Percentiles rank a stretch among this genome's conserved stretches.
Evolutionary conservation across 345 rosid genomes (phyloP).

Genomic region (Eucalyptus pauciflora): DNA sequence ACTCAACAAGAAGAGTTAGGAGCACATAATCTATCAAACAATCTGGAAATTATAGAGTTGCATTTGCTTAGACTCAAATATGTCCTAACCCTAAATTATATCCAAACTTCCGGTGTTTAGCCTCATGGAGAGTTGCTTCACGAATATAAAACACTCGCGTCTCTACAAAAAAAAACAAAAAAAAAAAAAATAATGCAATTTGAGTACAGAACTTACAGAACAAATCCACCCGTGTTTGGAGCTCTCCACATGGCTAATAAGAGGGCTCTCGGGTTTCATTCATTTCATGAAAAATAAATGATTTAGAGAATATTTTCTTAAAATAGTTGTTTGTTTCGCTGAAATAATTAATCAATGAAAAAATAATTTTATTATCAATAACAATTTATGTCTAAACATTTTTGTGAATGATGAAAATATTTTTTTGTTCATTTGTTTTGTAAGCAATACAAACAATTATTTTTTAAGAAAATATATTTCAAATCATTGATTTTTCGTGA

Average conservation of each 20-base stretch:
- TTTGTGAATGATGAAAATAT: background rate
- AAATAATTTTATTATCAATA: background rate
- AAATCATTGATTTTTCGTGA: rapidly evolving
- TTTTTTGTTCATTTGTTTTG: background rate
- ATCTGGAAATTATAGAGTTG: background rate
- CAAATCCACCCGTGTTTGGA: background rate
- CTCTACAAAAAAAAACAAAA: too few species aligned
- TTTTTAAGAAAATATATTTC: background rate
- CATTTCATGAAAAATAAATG: background rate
- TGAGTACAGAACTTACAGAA: background rate
- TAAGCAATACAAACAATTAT: background rate
- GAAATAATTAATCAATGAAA: background rate
- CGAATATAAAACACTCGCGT: background rate
- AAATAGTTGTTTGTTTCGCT: rapidly evolving
- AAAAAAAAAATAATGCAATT: background rate
- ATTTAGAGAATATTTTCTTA: background rate
- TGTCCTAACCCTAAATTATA: background rate
- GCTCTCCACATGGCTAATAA: background rate
- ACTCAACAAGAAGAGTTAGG: background rate
- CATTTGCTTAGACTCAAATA: background rate
- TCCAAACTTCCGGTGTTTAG: background rate
- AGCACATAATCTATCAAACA: background rate
- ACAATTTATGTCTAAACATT: background rate
- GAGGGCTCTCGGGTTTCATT: rapidly evolving
- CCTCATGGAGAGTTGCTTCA: background rate